Evolutionary conservation across 768 basidiomycete species (phyloP).

Genomic region (Albatrellus ellisii): DNA sequence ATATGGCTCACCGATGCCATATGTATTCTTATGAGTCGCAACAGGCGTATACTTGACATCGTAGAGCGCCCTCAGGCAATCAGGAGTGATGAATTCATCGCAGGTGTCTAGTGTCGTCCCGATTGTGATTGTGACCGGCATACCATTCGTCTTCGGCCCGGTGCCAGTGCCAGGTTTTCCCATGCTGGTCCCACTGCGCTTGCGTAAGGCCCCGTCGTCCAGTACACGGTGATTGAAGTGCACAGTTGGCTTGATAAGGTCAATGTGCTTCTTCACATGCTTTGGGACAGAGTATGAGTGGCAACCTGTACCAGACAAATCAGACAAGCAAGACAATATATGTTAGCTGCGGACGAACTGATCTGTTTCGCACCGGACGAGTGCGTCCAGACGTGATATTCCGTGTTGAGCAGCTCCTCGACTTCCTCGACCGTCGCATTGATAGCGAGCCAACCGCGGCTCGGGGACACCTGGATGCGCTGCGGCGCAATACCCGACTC

Average conservation of each 20-base stretch:
- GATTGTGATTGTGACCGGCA: slow-evolving; percentile 7
- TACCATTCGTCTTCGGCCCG: slow-evolving; percentile 14
- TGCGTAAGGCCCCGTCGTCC: background rate
- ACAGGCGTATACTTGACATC: slow-evolving; percentile 35
- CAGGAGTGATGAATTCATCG: slow-evolving; percentile 36
- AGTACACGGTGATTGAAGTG: slow-evolving; percentile 23
- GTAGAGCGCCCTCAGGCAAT: slow-evolving; percentile 46
- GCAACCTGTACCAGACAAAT: slow-evolving; percentile 21
- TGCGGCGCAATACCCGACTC: slow-evolving; percentile 23
- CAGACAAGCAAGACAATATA: no score
- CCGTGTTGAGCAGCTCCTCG: slow-evolving; percentile 29
- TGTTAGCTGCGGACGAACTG: slow-evolving; percentile 17
- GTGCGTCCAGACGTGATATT: slow-evolving; percentile 29
- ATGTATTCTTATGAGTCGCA: slow-evolving; percentile 31
- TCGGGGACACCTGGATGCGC: slow-evolving; percentile 21
- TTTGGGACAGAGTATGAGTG: slow-evolving; percentile 28
- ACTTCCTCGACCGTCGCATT: slow-evolving; percentile 29
- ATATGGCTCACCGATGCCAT: slow-evolving; percentile 30
- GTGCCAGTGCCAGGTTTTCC: slow-evolving; percentile 12
- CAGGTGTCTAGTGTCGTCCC: slow-evolving; percentile 19
- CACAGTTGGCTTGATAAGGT: slow-evolving; percentile 32
- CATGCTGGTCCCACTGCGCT: slow-evolving; percentile 14
- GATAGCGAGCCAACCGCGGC: slow-evolving; percentile 29
- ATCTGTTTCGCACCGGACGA: slow-evolving; percentile 25
- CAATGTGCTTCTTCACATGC: slow-evolving; percentile 24